phyloP scores from a whole-genome alignment of 1,139 yeast species.

The Magnusiomyces paraingens region DNA sequence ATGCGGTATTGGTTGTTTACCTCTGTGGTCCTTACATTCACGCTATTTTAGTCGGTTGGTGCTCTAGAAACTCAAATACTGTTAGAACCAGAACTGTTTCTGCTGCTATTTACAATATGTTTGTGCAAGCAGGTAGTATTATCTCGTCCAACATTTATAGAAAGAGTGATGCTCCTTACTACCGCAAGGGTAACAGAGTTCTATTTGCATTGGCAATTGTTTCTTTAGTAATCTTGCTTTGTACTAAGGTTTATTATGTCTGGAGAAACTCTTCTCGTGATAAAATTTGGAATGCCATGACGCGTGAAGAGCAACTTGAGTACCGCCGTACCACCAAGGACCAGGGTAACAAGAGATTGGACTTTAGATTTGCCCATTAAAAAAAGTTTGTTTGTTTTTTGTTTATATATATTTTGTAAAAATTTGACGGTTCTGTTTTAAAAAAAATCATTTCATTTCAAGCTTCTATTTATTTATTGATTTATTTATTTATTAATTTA shows the following conservation, averaged over 20 bases:
- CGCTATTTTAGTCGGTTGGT: constrained; percentile 55
- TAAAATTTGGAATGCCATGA: constrained; percentile 43
- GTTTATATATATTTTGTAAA: background rate
- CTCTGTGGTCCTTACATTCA: constrained; percentile 43
- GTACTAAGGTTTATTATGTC: constrained; percentile 37
- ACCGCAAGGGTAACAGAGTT: constrained; percentile 48
- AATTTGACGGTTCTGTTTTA: background rate
- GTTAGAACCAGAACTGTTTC: constrained; percentile 54
- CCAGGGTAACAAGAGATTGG: constrained; percentile 47
- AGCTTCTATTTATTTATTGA: no score
- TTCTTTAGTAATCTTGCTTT: constrained; percentile 21
- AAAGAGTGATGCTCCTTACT: constrained; percentile 50
- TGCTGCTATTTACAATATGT: constrained; percentile 57
- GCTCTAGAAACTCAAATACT: constrained; percentile 53
- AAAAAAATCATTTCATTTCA: background rate
- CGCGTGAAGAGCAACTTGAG: constrained; percentile 39
- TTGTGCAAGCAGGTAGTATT: constrained; percentile 51
- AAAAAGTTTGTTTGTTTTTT: background rate
- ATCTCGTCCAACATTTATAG: constrained; percentile 51
- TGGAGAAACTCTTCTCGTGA: constrained; percentile 43
- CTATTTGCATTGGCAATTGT: constrained; percentile 37
- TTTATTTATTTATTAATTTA: no score
- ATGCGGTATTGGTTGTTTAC: constrained; percentile 40
- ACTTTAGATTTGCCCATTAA: constrained; percentile 38
- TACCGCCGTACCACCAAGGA: constrained; percentile 42